Evolutionary conservation across 1,284 basidiomycete species (phyloP).

Genomic region (Tilletia horrida): DNA sequence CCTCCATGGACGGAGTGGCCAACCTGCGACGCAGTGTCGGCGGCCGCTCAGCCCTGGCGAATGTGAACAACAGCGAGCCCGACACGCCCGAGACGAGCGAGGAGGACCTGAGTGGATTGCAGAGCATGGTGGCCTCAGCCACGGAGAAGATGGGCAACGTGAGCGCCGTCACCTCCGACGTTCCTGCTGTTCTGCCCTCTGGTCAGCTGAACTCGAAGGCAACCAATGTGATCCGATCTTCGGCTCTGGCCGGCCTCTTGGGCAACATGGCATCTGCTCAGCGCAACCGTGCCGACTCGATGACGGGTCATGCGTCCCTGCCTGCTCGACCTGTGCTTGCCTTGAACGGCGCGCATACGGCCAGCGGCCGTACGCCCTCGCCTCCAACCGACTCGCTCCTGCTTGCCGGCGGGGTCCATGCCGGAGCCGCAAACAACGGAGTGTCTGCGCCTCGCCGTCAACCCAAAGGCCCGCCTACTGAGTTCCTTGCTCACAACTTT

Average conservation of each 20-base stretch:
- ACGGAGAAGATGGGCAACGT: neutral
- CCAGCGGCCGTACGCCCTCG: constrained; percentile 21
- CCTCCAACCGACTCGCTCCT: constrained; percentile 24
- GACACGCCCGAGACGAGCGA: constrained; percentile 49
- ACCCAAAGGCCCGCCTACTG: constrained; percentile 45
- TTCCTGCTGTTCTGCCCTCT: constrained; percentile 7
- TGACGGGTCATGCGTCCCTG: neutral
- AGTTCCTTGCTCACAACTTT: constrained; percentile 46
- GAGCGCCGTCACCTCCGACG: neutral
- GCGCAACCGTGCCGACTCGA: constrained; percentile 25
- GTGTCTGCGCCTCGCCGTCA: constrained; percentile 38
- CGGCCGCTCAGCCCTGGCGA: constrained; percentile 1
- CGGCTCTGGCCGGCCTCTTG: constrained; percentile 19
- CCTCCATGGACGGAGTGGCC: constrained; percentile 23
- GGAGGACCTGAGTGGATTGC: constrained; percentile 31
- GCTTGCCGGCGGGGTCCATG: neutral
- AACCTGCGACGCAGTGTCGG: neutral
- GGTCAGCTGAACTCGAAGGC: constrained; percentile 26
- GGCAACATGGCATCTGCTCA: constrained; percentile 34
- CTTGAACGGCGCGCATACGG: constrained; percentile 2
- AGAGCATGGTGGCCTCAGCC: neutral
- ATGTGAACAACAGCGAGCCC: constrained; percentile 26
- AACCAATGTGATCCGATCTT: constrained; percentile 21
- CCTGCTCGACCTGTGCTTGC: constrained; percentile 10
- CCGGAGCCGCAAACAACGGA: constrained; percentile 23